Evolutionary conservation across 2,329 filamentous ascomycete species (phyloP), one percentile per base, ranked within the genome.

Genomic region (Curvularia sp.): DNA sequence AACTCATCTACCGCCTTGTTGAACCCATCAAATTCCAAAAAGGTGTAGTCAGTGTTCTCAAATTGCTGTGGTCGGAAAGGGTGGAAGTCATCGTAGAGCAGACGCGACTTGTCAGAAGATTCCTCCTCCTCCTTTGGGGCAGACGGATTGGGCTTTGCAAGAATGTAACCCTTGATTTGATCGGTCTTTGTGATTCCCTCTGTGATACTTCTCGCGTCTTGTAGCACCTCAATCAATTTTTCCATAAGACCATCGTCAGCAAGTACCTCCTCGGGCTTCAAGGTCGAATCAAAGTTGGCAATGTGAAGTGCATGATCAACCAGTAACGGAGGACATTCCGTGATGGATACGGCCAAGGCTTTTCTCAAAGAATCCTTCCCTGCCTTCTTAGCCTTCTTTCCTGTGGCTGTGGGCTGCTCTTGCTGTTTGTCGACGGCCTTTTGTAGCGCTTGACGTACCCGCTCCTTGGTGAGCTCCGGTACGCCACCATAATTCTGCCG

Each of bases 1-100:
- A 97, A 99, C 66, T 97, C 92, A 73, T 99, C 95, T 0, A 97
- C 93, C 0, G 93, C 95, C 72, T 90, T 90, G 76, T 97, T 97
- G 81, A 96, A 98, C 9, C 88, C 90, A 6, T 92, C 85, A 65
- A 93, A 93, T 53, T 91, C 86, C 12, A 98, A 72, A 15, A 96
- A 86, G 3, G 86, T 85, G 24, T 89, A 85, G 0, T 83, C 79
- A 0, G 87, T 80, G 55, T 93, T 87, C 61, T 88, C 86, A 61
- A 96, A 90, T 66, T 98, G 94, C 22, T 84, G 82, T 0, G 95
- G 95, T 39, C 89, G 82, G 75, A 98, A 98, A 0, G 95, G 95
- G 67, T 98, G 94, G 69, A 97, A 98, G 69, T 99, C 95, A 54
- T 97, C 91, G 71, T 97, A 99, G 1, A 96, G 80, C 5, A 95